Base-by-base conservation (phyloP, 495 filamentous ascomycete species). In the Penicillium herquei region DNA sequence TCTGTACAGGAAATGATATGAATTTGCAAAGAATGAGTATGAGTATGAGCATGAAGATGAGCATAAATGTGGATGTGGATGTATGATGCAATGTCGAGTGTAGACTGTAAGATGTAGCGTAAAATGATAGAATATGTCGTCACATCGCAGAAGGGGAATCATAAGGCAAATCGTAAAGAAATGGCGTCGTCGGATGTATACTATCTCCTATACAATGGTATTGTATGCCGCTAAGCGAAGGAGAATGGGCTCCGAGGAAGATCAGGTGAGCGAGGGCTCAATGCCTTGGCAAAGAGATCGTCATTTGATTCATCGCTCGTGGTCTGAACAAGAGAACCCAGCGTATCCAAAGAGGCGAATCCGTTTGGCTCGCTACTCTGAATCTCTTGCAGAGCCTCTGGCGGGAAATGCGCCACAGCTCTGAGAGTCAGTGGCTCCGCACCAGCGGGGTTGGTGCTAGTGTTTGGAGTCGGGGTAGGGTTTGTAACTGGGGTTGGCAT, bases 261-360 rank as follows among this genome's bases (percentile, higher is more conserved):
- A 62, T 92, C 89, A 0, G 90, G 89, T 55, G 87, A 87, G 33
- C 88, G 81, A 7, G 89, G 89, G 57, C 86, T 89, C 77, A 95
- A 81, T 14, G 88, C 87, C 49, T 92, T 80, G 16, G 89, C 89
- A 63, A 93, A 95, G 26, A 92, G 75, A 11, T 86, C 89, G 41
- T 91, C 89, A 61, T 89, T 84, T 4, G 74, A 79, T 9, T 85
- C 82, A 8, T 73, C 68, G 49, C 59, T 71, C 18, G 51, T 49
- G 8, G 62, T 67, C 42, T 60, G 51, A 31, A 68, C 49, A 7
- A 70, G 51, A 0, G 67, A 39, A 47, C 57, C 57, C 66, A 76
- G 68, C 2, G 72, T 64, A 46, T 57, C 58, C 58, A 79, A 70
- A 1, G 73, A 58, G 5, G 67, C 58, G 37, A 81, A 77, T 0